Percentiles rank a stretch among this genome's conserved stretches.
phyloP scores from a whole-genome alignment of 306 rosid genomes.

The Sphenostylis stenocarpa region DNA sequence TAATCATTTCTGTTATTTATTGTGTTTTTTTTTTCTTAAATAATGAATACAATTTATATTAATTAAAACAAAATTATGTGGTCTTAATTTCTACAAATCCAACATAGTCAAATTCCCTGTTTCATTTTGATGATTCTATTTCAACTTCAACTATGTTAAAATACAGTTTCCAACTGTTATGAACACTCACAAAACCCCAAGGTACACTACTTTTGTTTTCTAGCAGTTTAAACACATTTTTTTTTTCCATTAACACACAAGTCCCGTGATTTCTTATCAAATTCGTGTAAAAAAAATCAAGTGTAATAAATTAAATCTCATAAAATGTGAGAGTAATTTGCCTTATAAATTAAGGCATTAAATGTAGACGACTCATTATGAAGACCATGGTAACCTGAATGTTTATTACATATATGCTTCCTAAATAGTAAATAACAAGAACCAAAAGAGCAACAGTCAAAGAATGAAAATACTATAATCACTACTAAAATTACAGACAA shows the following conservation, averaged over 20 bases:
- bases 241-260: not conserved
- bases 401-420: not conserved
- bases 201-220: no score
- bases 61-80: no score
- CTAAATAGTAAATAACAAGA: constrained; percentile 6
- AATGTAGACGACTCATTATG: not conserved
- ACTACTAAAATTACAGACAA: constrained; percentile 22
- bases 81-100: no score
- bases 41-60: not conserved
- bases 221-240: no score
- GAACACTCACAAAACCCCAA: no score
- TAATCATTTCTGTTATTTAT: not conserved
- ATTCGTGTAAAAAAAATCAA: not conserved
- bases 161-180: no score
- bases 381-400: not conserved
- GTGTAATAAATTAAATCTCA: not conserved
- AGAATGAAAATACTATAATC: constrained; percentile 25
- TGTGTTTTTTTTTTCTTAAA: not conserved
- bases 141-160: no score
- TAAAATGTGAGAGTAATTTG: not conserved
- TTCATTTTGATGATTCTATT: no score
- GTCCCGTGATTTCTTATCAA: not conserved
- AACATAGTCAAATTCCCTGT: no score
- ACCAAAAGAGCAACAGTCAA: constrained; percentile 3
- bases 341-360: not conserved